Percentiles rank a stretch among this genome's conserved stretches.
Conservation (phyloP, 192 early-diverging fungal genomes). For the Irineochytrium annulatum region DNA sequence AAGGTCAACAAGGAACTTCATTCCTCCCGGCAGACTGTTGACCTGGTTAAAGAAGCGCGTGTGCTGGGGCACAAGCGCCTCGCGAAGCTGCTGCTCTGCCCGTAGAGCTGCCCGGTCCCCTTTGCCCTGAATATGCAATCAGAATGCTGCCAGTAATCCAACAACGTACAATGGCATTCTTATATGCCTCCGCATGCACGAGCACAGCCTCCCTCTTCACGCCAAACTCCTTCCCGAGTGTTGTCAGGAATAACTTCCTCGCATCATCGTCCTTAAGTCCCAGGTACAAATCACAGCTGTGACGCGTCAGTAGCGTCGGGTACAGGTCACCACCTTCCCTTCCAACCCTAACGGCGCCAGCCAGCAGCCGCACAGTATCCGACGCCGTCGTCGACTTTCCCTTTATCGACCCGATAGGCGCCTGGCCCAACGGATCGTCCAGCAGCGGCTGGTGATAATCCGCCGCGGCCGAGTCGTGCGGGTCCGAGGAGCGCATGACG, state of each 20-base stretch:
- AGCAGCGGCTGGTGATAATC: neutral
- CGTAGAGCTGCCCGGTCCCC: slow-evolving; percentile 16
- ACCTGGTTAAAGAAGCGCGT: slow-evolving; percentile 73
- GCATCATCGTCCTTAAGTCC: slow-evolving; percentile 5
- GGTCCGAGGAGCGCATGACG: slow-evolving; percentile 25
- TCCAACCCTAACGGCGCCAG: slow-evolving; percentile 8
- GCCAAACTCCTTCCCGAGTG: slow-evolving; percentile 22
- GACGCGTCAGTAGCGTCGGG: slow-evolving; percentile 18
- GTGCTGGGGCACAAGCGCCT: slow-evolving; percentile 64
- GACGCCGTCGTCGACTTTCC: neutral
- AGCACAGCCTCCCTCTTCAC: slow-evolving; percentile 4
- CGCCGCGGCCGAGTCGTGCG: slow-evolving; percentile 5
- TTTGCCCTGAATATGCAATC: slow-evolving; percentile 2
- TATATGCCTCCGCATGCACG: neutral
- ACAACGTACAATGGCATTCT: neutral
- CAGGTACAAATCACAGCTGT: slow-evolving; percentile 36
- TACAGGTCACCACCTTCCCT: slow-evolving; percentile 31
- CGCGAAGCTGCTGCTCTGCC: slow-evolving; percentile 58
- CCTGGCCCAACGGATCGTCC: neutral
- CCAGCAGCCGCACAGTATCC: slow-evolving; percentile 15
- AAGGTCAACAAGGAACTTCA: slow-evolving; percentile 76
- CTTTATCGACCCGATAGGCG: neutral
- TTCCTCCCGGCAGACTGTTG: slow-evolving; percentile 70
- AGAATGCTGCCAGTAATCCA: neutral
- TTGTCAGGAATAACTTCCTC: slow-evolving; percentile 13